phyloP scores from a whole-genome alignment of 306 rosid species.

The Trifolium fragiferum region DNA sequence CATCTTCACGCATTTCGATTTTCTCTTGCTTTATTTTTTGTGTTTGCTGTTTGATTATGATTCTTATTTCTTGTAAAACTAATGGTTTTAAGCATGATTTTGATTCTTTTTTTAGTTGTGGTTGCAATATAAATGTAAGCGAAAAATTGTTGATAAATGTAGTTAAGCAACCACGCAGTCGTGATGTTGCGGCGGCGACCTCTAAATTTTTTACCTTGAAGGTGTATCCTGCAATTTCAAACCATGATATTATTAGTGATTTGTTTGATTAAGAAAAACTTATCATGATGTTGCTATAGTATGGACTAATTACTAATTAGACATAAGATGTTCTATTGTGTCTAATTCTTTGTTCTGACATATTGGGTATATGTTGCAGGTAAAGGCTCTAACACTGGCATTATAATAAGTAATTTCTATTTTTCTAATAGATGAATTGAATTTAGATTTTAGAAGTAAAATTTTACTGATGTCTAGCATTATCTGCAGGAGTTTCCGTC shows the following conservation, averaged over 20 bases:
- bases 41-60: too few species aligned
- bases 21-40: too few species aligned
- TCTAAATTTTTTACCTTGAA: too few species aligned
- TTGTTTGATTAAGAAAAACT: background rate
- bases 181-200: too few species aligned
- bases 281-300: background rate
- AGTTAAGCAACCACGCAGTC: too few species aligned
- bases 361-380: conserved; percentile 42
- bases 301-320: conserved; percentile 1
- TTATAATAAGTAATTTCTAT: conserved; percentile 46
- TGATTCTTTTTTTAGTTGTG: too few species aligned
- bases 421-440: background rate
- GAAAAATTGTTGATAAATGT: too few species aligned
- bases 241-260: background rate
- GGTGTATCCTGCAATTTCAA: background rate
- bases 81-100: too few species aligned
- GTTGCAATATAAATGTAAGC: too few species aligned
- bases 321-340: background rate
- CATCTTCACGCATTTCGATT: too few species aligned
- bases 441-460: conserved; percentile 5
- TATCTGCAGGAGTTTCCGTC: conserved; percentile 60
- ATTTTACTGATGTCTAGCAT: conserved; percentile 26
- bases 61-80: too few species aligned
- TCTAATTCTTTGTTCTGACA: conserved; percentile 42
- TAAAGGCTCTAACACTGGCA: rapidly evolving